These are phyloP conservation scores for Holtermannia corniformis DNA, from an alignment of 768 basidiomycete species.

Conservation along the genomic window DNA sequence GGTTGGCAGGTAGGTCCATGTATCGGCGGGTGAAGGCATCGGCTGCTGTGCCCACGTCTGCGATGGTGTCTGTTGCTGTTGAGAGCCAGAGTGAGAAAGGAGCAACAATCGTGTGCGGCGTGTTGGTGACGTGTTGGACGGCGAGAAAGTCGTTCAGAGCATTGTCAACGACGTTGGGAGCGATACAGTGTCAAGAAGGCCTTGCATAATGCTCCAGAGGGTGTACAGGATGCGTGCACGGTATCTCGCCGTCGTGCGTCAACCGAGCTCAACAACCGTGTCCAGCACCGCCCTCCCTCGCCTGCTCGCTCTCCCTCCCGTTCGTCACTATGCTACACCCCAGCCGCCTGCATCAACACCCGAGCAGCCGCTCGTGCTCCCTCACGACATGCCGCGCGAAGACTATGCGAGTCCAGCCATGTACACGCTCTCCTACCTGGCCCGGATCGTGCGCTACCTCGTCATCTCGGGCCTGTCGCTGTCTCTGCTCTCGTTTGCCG, in stretches of 20 bases:
- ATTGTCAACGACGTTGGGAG: no score
- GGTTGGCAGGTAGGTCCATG: conserved; percentile 24
- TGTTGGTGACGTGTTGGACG: no score
- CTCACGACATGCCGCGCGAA: conserved; percentile 27
- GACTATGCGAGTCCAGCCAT: conserved; percentile 33
- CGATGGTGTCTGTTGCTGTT: neutral
- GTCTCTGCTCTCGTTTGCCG: conserved; percentile 3
- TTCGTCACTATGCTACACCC: neutral
- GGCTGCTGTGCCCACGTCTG: no score
- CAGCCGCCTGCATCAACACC: neutral
- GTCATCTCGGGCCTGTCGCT: conserved; percentile 19
- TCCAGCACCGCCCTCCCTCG: no score
- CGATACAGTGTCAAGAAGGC: no score
- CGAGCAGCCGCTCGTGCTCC: conserved; percentile 11
- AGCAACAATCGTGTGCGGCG: no score
- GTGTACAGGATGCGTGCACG: no score
- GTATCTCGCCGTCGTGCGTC: no score
- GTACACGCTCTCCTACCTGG: conserved; percentile 30
- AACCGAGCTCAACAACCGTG: no score
- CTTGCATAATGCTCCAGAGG: no score
- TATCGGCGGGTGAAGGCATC: conserved; percentile 9
- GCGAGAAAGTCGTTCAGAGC: no score
- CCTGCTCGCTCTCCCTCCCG: no score
- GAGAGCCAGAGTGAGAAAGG: neutral
- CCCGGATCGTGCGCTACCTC: conserved; percentile 23